These are phyloP conservation scores for Phycomyces nitens DNA, from an alignment of 192 early-diverging fungal species.

Conservation along the genomic window DNA sequence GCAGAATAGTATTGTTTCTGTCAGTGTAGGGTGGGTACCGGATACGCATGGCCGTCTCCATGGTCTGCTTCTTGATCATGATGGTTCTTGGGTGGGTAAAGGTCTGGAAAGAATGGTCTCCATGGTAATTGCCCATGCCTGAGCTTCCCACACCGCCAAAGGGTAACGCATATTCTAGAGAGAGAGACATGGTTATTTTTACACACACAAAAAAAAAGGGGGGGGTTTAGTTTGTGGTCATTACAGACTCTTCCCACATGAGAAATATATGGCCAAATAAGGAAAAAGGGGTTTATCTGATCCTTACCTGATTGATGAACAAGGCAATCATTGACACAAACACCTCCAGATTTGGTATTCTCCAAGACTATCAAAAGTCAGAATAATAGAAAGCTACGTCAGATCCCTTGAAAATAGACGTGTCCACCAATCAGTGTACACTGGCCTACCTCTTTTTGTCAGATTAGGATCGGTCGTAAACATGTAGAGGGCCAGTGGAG, in stretches of 20 bases:
- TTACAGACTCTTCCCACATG: no score
- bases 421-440: constrained; percentile 1
- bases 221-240: not conserved
- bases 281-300: no score
- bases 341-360: constrained; percentile 72
- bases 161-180: constrained; percentile 51
- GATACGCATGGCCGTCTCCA: constrained; percentile 24
- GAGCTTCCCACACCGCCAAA: constrained; percentile 87
- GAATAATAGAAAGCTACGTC: not conserved
- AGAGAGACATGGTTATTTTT: not conserved
- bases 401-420: not conserved
- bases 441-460: constrained; percentile 51
- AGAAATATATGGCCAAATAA: no score
- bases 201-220: not conserved
- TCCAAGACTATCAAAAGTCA: constrained; percentile 44
- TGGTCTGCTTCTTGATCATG: constrained; percentile 42
- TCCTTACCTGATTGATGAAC: constrained; percentile 60
- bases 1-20: constrained; percentile 20
- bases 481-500: constrained; percentile 80
- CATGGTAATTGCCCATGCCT: constrained; percentile 86
- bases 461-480: constrained; percentile 54
- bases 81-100: constrained; percentile 77
- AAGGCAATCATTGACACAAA: constrained; percentile 77
- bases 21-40: constrained; percentile 35
- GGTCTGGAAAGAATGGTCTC: constrained; percentile 67